Evolutionary conservation across 148 eudicot genomes (phyloP).

Genomic region (Pharnaceum exiguum): DNA sequence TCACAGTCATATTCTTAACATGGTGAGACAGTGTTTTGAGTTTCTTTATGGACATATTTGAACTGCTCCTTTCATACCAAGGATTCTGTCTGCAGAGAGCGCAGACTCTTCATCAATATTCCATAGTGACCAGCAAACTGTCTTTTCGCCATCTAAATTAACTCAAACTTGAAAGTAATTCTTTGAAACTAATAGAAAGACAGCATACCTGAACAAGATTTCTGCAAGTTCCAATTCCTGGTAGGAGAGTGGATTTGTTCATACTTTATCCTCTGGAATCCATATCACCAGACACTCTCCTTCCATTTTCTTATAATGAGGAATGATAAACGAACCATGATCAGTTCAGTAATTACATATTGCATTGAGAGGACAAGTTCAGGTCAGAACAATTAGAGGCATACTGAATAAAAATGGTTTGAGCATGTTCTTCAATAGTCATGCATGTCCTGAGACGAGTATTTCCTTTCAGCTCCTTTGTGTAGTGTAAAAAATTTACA

Average conservation of each 20-base stretch:
- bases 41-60: constrained; percentile 37
- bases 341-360: constrained; percentile 51
- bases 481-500: constrained; percentile 21
- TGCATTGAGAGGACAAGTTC: constrained; percentile 50
- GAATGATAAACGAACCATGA: constrained; percentile 47
- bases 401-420: constrained; percentile 43
- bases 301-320: constrained; percentile 61
- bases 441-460: constrained; percentile 43
- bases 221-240: constrained; percentile 67
- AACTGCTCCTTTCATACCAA: constrained; percentile 44
- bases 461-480: constrained; percentile 27
- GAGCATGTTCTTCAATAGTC: constrained; percentile 70
- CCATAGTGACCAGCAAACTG: constrained; percentile 35
- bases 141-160: constrained; percentile 49
- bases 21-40: constrained; percentile 40
- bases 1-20: constrained; percentile 39
- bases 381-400: constrained; percentile 48
- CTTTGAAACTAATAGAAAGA: constrained; percentile 46
- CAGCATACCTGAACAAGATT: constrained; percentile 57
- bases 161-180: constrained; percentile 67
- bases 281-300: constrained; percentile 50
- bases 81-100: constrained; percentile 45
- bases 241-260: constrained; percentile 65
- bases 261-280: constrained; percentile 57
- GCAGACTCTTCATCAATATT: too few relatives aligned